phyloP scores from a whole-genome alignment of 1,284 basidiomycete genomes.

The Moesziomyces globuligerus region DNA sequence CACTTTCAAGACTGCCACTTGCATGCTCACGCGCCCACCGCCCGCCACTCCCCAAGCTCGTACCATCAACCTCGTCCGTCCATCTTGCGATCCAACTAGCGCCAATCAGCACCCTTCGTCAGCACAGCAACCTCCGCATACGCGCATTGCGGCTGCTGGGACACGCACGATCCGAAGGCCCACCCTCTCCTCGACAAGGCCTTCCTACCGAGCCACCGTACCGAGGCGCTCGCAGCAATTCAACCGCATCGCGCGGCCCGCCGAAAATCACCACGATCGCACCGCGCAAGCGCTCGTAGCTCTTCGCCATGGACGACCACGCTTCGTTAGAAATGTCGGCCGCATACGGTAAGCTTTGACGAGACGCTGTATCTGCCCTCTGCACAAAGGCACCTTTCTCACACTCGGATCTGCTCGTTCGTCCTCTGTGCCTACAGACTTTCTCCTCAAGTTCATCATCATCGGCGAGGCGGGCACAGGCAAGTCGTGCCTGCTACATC shows the following conservation, averaged over 20 bases:
- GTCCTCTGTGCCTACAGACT: constrained; percentile 71
- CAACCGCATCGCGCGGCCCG: no score
- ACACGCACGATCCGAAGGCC: no score
- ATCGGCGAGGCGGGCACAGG: constrained; percentile 96
- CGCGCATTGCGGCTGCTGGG: no score
- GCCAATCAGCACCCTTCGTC: no score
- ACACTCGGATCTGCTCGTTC: no score
- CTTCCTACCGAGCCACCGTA: no score
- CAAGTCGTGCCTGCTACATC: constrained; percentile 94
- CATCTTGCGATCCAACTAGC: no score
- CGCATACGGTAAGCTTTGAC: constrained; percentile 31
- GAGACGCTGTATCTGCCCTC: not conserved
- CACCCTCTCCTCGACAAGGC: no score
- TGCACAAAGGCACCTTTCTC: not conserved
- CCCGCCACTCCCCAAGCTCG: not conserved
- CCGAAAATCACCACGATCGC: no score
- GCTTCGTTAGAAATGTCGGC: constrained; percentile 51
- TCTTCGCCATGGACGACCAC: constrained; percentile 33
- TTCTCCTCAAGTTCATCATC: constrained; percentile 96
- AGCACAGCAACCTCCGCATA: no score
- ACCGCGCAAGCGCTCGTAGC: not conserved
- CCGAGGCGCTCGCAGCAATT: not conserved
- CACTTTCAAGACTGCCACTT: not conserved
- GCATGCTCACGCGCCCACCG: not conserved
- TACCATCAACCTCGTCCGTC: not conserved